These are phyloP conservation scores for Solanum megistacrolobum DNA, from an alignment of 257 asterid genomes.

Conservation along the genomic window DNA sequence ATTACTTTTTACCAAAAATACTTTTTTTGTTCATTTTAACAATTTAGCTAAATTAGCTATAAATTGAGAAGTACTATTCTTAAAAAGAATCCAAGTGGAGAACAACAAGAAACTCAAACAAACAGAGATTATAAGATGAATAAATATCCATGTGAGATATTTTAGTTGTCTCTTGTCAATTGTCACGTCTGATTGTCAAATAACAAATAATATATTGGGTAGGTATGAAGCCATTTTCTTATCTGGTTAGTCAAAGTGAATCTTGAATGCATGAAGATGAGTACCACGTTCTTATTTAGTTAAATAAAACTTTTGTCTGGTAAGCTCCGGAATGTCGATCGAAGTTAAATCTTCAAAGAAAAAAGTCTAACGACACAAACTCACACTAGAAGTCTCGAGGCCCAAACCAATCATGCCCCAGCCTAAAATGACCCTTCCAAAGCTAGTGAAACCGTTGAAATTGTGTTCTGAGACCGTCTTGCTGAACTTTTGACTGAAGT, in stretches of 20 bases:
- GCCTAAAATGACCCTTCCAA: background rate
- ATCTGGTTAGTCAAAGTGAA: background rate
- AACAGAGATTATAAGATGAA: background rate
- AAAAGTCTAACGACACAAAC: no score
- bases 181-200: background rate
- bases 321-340: background rate
- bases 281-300: background rate
- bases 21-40: no score
- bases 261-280: background rate
- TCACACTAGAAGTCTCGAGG: background rate
- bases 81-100: background rate
- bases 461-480: background rate
- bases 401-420: background rate
- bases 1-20: no score
- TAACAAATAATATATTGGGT: background rate
- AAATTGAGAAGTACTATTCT: background rate
- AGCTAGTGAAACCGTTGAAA: background rate
- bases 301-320: background rate
- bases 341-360: background rate
- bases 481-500: background rate
- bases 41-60: background rate
- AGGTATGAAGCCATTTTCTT: background rate
- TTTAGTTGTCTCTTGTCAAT: background rate
- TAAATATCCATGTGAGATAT: background rate
- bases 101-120: background rate